Conservation (phyloP, 805 yeast species). For the Metahyphopichia silvanorum region DNA sequence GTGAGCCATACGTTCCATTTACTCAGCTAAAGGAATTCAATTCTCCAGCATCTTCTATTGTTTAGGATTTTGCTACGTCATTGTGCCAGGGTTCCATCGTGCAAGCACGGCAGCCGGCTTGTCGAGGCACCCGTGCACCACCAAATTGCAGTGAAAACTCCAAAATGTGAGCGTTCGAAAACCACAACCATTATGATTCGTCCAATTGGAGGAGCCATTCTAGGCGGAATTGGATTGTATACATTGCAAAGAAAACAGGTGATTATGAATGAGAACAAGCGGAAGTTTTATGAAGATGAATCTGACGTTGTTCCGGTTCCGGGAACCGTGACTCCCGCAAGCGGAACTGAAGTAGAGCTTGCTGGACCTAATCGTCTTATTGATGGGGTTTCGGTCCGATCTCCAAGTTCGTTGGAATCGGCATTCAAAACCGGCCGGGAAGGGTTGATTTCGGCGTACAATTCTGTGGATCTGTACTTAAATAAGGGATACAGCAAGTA, state of each 20-base stretch:
- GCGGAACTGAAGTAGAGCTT: conserved; percentile 37
- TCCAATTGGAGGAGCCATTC: not conserved
- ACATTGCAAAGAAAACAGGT: not conserved
- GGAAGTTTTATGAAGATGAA: conserved; percentile 52
- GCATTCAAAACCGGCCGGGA: conserved; percentile 49
- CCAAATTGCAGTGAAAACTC: too few relatives aligned
- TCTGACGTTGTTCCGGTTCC: conserved; percentile 44
- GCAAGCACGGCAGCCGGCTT: too few relatives aligned
- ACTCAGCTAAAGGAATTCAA: too few relatives aligned
- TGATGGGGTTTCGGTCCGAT: conserved; percentile 56
- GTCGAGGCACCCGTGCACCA: too few relatives aligned
- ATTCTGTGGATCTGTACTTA: conserved; percentile 26
- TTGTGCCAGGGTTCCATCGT: too few relatives aligned
- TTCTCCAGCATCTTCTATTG: too few relatives aligned
- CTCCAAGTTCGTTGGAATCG: conserved; percentile 47
- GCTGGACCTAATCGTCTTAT: conserved; percentile 48
- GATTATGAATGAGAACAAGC: conserved; percentile 19
- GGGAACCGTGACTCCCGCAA: conserved; percentile 45
- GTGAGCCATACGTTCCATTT: too few relatives aligned
- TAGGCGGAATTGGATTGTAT: too few relatives aligned
- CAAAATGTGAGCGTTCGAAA: not conserved
- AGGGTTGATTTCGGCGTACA: conserved; percentile 27
- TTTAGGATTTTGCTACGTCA: too few relatives aligned
- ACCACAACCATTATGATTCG: not conserved
- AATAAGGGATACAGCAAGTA: conserved; percentile 49